These are phyloP conservation scores for Chlorella variabilis DNA, from an alignment of 163 green algal species.

Conservation along the genomic window DNA sequence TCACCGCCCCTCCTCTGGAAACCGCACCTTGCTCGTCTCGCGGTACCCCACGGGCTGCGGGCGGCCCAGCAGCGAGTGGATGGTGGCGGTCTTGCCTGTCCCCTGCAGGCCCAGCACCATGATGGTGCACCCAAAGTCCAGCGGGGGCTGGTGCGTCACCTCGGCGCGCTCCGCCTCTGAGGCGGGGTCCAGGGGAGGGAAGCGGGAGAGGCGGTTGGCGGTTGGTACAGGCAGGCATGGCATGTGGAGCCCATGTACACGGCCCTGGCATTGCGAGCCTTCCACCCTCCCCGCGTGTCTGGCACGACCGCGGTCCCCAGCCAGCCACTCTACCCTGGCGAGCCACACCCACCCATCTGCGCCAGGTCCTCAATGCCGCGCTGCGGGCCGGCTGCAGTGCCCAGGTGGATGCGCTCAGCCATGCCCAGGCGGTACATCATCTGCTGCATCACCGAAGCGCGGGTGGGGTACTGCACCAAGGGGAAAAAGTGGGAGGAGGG, in stretches of 20 bases:
- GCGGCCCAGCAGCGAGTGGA: slow-evolving; percentile 71
- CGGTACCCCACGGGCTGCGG: slow-evolving; percentile 33
- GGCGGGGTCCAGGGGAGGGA: neutral
- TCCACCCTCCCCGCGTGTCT: too few relatives aligned
- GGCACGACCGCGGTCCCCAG: too few relatives aligned
- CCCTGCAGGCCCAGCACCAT: slow-evolving; percentile 71
- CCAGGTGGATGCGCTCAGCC: slow-evolving; percentile 60
- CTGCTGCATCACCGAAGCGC: slow-evolving; percentile 41
- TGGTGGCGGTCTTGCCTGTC: slow-evolving; percentile 78
- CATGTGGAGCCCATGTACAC: too few relatives aligned
- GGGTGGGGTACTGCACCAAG: slow-evolving; percentile 38
- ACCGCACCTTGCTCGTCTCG: slow-evolving; percentile 44
- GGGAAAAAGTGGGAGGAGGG: neutral
- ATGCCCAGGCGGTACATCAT: slow-evolving; percentile 58
- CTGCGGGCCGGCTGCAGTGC: neutral
- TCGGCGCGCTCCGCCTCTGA: slow-evolving; percentile 36
- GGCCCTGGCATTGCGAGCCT: too few relatives aligned
- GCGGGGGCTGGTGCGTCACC: slow-evolving; percentile 29
- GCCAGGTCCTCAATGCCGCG: slow-evolving; percentile 42
- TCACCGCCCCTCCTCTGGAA: neutral
- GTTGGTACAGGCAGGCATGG: neutral
- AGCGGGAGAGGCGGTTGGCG: neutral
- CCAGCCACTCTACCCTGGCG: neutral
- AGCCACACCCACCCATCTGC: neutral
- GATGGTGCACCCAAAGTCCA: slow-evolving; percentile 49